Evolutionary conservation across 768 basidiomycete species (phyloP).

Genomic region (Coprinellus aureogranulatus): DNA sequence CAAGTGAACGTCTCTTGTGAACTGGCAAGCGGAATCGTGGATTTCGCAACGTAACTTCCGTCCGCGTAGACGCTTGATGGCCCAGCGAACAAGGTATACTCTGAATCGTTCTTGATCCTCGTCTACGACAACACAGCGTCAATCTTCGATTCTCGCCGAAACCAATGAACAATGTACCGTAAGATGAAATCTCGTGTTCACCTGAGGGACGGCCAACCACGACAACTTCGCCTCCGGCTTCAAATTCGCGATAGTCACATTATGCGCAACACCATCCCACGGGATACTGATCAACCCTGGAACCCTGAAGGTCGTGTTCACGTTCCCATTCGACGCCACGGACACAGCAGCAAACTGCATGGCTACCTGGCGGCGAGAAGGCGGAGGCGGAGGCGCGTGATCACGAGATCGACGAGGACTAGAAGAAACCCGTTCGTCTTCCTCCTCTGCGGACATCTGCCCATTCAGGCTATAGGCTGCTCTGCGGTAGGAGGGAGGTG

Average conservation of each 20-base stretch:
- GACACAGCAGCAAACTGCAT: slow-evolving; percentile 30
- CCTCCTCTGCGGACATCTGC: no score
- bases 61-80: slow-evolving; percentile 52
- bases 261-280: slow-evolving; percentile 37
- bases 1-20: slow-evolving; percentile 45
- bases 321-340: slow-evolving; percentile 23
- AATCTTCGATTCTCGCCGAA: neutral
- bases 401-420: no score
- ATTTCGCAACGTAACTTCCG: slow-evolving; percentile 52
- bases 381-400: neutral
- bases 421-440: no score
- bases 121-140: slow-evolving; percentile 26
- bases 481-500: neutral
- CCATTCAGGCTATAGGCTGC: no score
- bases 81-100: slow-evolving; percentile 50
- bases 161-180: slow-evolving; percentile 24
- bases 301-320: slow-evolving; percentile 32
- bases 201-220: slow-evolving; percentile 41
- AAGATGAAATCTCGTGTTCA: slow-evolving; percentile 35
- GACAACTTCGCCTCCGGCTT: slow-evolving; percentile 35
- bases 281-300: slow-evolving; percentile 43
- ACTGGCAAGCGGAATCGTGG: slow-evolving; percentile 38
- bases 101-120: slow-evolving; percentile 51
- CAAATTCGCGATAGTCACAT: slow-evolving; percentile 38
- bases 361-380: slow-evolving; percentile 10